Base-by-base conservation (phyloP, 805 yeast genomes). In the Candida palmyrensis region DNA sequence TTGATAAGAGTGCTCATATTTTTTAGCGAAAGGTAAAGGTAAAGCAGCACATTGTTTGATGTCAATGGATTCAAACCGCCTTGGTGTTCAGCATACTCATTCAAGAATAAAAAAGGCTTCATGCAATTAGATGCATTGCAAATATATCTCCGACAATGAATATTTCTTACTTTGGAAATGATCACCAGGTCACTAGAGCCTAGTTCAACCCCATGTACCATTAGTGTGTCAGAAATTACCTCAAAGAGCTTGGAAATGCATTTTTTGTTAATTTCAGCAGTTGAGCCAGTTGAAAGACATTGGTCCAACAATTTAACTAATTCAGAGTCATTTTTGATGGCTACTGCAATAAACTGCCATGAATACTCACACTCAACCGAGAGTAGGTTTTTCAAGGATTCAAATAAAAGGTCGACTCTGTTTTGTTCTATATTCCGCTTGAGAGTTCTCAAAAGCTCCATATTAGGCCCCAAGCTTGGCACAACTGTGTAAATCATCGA, bases 71-170 rank as follows among this genome's bases (percentile, higher is more conserved):
- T 33, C 2, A 45, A 27, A 17, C 32, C 13, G 6, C 20, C 31
- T 5, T 48, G 49, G 18, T 53, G 55, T 27, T 55, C 58, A 19
- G 55, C 33, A 8, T 42, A 17, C 30, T 53, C 51, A 15, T 56
- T 35, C 15, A 55, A 26, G 23, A 49, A 43, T 19, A 42, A 35
- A n/a, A 50, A 20, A 3, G 52, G 32, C 13, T 32, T 24, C 10
- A 27, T 29, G 13, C 9, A 21, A 9, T 21, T 21, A 21, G 9
- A 9, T 11, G 9, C 11, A 21, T 21, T 11, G 11, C 9, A 9
- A 21, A 21, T 9, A 21, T 9, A 21, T 21, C 11, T 21, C 9
- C 9, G 9, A 21, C 23, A 21, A 21, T 21, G 9, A 9, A 9
- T 11, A 21, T 21, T 21, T 11, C 10, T 9, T 9, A 21, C 11